Base-by-base conservation (phyloP, 345 rosid genomes). In the Ailanthus altissimus region DNA sequence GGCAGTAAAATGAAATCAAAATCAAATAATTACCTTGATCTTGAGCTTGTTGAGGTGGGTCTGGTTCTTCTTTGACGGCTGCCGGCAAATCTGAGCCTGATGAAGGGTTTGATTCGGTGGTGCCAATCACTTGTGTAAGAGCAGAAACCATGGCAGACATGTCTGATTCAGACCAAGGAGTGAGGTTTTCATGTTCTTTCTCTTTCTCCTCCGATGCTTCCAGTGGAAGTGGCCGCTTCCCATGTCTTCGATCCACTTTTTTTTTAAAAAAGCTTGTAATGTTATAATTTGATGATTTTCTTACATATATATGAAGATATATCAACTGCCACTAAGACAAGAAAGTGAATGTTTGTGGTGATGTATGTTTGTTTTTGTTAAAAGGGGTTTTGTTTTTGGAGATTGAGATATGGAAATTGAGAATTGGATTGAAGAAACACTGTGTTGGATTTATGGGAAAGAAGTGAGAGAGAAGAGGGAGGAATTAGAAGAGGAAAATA, bases 141-240 rank as follows among this genome's bases (percentile, higher is more conserved):
- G 90, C 86, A 4, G 93, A 89, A 77, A 93, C 94, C 96, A 95
- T 92, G 67, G 97, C 94, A 12, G 91, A 86, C 83, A 89, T 90
- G 66, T 89, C 99, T 4, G 89, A 78, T 83, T 88, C 97, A 14
- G 91, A 73, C 89, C 92, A 82, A 74, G 87, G 25, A 73, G 79
- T 47, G 15, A 84, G 67, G 66, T 69, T 73, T 5, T 59, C 74
- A 10, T 62, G 75, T 18, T 79, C 75, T 50, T 80, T 72, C 47
- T 78, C 83, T 70, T 83, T 78, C 83, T 84, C 88, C 89, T 64
- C 87, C 80, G 95, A 82, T 84, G 95, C 70, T 85, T 88, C 84
- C 83, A 83, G 74, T 77, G 90, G 93, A 86, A 87, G 89, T 63
- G 90, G 86, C 81, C 92, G 84, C 83, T 90, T 91, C 84, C 97